A percentile compares a stretch with the other conserved stretches of the same genome.
phyloP scores from a whole-genome alignment of 1,284 basidiomycete genomes.

The Apiotrichum brassicae region DNA sequence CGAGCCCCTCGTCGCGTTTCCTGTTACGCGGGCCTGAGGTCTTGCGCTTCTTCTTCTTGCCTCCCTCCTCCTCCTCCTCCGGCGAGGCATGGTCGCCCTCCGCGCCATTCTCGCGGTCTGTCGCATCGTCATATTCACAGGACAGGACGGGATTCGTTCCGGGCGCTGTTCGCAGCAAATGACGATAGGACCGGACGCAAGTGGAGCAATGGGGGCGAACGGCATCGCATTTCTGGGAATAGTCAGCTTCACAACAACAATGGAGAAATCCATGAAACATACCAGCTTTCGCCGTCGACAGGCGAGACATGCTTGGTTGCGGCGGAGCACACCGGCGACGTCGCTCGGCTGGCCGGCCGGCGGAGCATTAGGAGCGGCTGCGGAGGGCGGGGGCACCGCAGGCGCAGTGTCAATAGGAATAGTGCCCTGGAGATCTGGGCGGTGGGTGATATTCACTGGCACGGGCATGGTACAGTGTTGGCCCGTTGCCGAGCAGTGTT shows the following conservation, averaged over 20 bases:
- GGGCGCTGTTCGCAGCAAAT: constrained; percentile 35
- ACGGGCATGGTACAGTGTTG: constrained; percentile 5
- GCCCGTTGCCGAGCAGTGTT: too few relatives aligned
- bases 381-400: background rate
- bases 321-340: constrained; percentile 22
- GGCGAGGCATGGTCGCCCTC: constrained; percentile 2
- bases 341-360: constrained; percentile 12
- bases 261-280: background rate
- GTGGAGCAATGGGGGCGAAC: constrained; percentile 43
- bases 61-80: constrained; percentile 16
- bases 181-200: constrained; percentile 41
- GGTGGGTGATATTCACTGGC: constrained; percentile 12
- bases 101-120: constrained; percentile 10
- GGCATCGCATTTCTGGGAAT: constrained; percentile 41
- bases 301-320: constrained; percentile 29
- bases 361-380: background rate
- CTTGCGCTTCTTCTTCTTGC: constrained; percentile 36
- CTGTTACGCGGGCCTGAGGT: constrained; percentile 16
- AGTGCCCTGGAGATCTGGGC: constrained; percentile 12
- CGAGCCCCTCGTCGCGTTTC: constrained; percentile 24
- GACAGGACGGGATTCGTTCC: constrained; percentile 31
- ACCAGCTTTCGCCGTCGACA: constrained; percentile 27
- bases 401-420: constrained; percentile 13
- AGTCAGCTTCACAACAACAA: background rate
- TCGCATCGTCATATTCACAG: constrained; percentile 42